phyloP scores from a whole-genome alignment of 2,329 filamentous ascomycete species.

The Xylariaceae sp. region DNA sequence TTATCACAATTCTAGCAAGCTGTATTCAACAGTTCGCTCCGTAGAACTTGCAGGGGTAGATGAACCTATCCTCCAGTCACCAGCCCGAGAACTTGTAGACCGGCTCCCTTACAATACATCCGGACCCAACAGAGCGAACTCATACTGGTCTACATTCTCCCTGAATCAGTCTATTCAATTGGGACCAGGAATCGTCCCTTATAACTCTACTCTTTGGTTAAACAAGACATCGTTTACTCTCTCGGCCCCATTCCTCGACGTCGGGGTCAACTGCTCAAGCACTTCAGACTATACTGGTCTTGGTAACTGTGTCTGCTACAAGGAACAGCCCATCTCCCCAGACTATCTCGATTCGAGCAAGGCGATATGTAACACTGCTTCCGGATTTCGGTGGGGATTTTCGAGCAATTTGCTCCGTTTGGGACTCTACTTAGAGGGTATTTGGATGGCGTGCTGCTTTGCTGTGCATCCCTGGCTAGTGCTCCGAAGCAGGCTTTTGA shows the following conservation, averaged over 20 bases:
- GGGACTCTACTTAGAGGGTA: conserved; percentile 3
- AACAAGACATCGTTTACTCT: background rate
- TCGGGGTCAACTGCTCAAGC: background rate
- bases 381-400: conserved; percentile 7
- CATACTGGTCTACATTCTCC: background rate
- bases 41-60: too few relatives aligned
- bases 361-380: conserved; percentile 6
- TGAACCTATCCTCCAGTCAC: too few relatives aligned
- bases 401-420: conserved; percentile 3
- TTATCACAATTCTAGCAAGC: too few relatives aligned
- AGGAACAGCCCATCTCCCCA: background rate
- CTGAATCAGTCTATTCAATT: background rate
- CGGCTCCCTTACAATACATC: too few relatives aligned
- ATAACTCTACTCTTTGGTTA: conserved; percentile 1
- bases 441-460: conserved; percentile 6
- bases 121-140: background rate
- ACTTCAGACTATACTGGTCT: background rate
- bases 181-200: background rate
- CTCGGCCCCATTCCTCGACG: background rate
- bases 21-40: too few relatives aligned
- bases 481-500: background rate
- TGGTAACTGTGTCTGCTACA: conserved; percentile 1
- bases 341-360: background rate
- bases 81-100: background rate
- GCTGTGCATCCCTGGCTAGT: conserved; percentile 1